phyloP scores from a whole-genome alignment of 257 asterid genomes.

The Solanum pinnatisectum region DNA sequence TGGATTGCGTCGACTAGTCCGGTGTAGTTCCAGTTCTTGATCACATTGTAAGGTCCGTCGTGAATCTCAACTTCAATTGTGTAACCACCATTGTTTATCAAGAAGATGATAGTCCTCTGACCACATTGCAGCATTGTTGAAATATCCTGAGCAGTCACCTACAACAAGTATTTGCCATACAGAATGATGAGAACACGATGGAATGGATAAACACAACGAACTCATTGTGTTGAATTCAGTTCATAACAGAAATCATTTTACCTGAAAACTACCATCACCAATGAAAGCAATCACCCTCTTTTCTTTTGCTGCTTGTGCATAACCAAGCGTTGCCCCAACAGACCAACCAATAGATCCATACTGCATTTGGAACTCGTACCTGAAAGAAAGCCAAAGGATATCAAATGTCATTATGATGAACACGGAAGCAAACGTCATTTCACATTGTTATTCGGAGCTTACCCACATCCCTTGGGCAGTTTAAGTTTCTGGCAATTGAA shows the following conservation, averaged over 20 bases:
- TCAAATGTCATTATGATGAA: neutral
- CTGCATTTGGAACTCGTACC: slow-evolving; percentile 23
- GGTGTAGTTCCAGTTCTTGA: slow-evolving; percentile 16
- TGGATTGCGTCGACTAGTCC: slow-evolving; percentile 16
- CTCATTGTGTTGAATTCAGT: neutral
- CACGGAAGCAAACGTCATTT: neutral
- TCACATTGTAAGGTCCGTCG: slow-evolving; percentile 19
- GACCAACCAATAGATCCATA: slow-evolving; percentile 24
- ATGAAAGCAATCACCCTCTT: slow-evolving; percentile 15
- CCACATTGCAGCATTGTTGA: slow-evolving; percentile 8
- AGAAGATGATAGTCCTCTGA: slow-evolving; percentile 11
- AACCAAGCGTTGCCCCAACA: slow-evolving; percentile 16
- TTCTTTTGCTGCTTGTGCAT: slow-evolving; percentile 10
- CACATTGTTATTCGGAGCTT: neutral
- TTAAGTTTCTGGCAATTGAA: slow-evolving; percentile 24
- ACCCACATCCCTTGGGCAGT: slow-evolving; percentile 14
- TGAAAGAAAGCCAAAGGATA: neutral
- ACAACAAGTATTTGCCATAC: neutral
- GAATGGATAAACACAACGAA: neutral
- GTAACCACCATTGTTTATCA: slow-evolving; percentile 17
- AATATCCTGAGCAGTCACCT: slow-evolving; percentile 18
- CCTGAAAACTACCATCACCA: slow-evolving; percentile 23
- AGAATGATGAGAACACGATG: neutral
- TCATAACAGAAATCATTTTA: neutral
- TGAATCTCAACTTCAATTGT: slow-evolving; percentile 22